Base-by-base conservation (phyloP, 2,329 filamentous ascomycete genomes). In the Periconia sp. region DNA sequence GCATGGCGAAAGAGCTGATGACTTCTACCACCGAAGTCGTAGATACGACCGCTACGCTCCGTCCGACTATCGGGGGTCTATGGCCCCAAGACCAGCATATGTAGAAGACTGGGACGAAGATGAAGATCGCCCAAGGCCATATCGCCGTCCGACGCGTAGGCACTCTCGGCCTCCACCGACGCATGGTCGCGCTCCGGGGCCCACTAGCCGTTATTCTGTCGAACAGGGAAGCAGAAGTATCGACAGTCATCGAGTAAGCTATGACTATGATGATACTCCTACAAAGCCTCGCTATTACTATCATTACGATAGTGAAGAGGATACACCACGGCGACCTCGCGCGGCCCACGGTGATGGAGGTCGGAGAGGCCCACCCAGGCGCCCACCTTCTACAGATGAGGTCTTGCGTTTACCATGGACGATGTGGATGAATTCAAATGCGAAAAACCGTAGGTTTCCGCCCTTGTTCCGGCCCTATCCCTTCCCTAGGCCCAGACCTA, bases 371-470 rank as follows among this genome's bases (percentile, higher is more conserved):
- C 62, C 63, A 10, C 63, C 62, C 2, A 41, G 47, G 7, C 29
- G 43, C 3, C 58, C 52, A 4, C 50, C 53, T 4, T 50, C 50
- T 1, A 65, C 72, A 18, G 69, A 74, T 46, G 73, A 71, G 45
- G 57, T 63, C 6, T 44, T 65, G 46, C 61, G 65, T 23, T 47
- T 68, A 28, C 61, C 63, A 7, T 66, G 66, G 63, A 63, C 53
- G 15, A 63, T 66, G 48, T 70, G 65, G 63, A 66, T 64, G 66
- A 65, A 65, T 28, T 64, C 56, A 5, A 59, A 62, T 23, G 62
- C 64, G 2, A 69, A 69, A 51, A 69, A 69, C 35, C 66, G 61
- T 64, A 54, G 22, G 61, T 51, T 9, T 22, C 31, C 30, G n/a
- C n/a, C n/a, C n/a, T n/a, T n/a, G n/a, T n/a, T n/a, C 9, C 17